Evolutionary conservation across 345 rosid genomes (phyloP).

Genomic region (Sapria himalayana): DNA sequence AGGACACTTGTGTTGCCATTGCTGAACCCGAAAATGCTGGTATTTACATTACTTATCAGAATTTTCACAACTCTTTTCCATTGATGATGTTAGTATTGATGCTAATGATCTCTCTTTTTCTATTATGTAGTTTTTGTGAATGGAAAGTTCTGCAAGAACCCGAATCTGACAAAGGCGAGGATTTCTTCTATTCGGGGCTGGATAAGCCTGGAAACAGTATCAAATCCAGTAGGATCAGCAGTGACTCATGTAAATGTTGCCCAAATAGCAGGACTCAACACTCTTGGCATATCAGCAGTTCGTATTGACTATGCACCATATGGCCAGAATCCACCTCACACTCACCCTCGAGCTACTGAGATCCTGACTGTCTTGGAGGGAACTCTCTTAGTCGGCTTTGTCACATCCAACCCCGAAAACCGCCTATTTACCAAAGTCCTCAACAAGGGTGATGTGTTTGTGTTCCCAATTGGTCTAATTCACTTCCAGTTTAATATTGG

Average conservation of each 20-base stretch:
- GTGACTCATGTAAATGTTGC: conserved; percentile 3
- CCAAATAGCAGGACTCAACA: conserved; percentile 9
- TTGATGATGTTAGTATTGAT: background rate
- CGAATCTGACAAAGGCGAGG: conserved; percentile 7
- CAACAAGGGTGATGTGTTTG: conserved; percentile 9
- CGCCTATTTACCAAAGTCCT: conserved; percentile 10
- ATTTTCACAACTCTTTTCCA: background rate
- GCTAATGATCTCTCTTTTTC: background rate
- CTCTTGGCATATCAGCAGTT: conserved; percentile 9
- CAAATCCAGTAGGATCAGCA: conserved; percentile 8
- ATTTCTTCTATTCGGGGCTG: conserved; percentile 7
- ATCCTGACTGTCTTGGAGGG: conserved; percentile 7
- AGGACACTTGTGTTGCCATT: conserved; percentile 15
- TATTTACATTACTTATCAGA: background rate
- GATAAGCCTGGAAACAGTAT: conserved; percentile 4
- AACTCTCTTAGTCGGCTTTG: conserved; percentile 7
- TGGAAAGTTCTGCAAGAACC: conserved; percentile 21
- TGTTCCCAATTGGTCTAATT: conserved; percentile 10
- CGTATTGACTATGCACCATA: conserved; percentile 6
- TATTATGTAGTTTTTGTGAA: conserved; percentile 15
- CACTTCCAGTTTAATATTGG: conserved; percentile 13
- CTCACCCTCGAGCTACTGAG: conserved; percentile 10
- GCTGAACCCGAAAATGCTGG: conserved; percentile 4
- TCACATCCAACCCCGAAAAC: conserved; percentile 12
- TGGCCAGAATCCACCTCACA: conserved; percentile 10